Percentiles rank a stretch among this genome's conserved stretches.
Evolutionary conservation across 441 rosid genomes (phyloP).

Genomic region (Populus tomentosa): DNA sequence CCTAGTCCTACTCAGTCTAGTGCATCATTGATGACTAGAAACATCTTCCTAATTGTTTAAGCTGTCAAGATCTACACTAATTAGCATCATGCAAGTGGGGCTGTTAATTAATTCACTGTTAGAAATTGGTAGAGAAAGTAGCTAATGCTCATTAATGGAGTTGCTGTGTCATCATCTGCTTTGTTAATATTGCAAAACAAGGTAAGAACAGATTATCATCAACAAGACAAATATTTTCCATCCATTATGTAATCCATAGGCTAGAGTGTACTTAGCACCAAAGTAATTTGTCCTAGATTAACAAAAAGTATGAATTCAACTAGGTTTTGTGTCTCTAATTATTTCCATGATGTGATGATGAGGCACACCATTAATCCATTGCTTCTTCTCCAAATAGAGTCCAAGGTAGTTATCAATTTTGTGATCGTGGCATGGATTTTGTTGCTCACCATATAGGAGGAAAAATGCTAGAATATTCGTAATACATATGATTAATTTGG

Average conservation of each 20-base stretch:
- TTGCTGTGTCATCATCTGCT: not conserved
- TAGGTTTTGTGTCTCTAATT: too few species aligned
- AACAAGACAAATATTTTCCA: not conserved
- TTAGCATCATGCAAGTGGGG: not conserved
- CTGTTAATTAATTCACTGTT: not conserved
- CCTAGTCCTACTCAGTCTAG: not conserved
- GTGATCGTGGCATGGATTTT: constrained; percentile 13
- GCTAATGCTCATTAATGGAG: not conserved
- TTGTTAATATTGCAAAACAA: not conserved
- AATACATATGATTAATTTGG: constrained; percentile 17
- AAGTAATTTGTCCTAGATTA: not conserved
- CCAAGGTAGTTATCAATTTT: constrained; percentile 1
- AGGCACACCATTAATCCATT: not conserved
- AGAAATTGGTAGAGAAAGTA: not conserved
- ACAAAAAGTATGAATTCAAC: not conserved
- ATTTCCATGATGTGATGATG: constrained; percentile 14
- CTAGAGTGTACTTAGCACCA: not conserved
- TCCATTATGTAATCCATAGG: not conserved
- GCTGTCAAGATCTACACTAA: not conserved
- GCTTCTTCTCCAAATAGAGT: not conserved
- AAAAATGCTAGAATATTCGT: constrained; percentile 7
- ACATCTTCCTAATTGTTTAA: not conserved
- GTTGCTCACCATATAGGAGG: constrained; percentile 16
- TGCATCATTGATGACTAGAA: not conserved
- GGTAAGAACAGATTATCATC: not conserved